A percentile compares a stretch with the other conserved stretches of the same genome.
phyloP scores from a whole-genome alignment of 2,329 filamentous ascomycete genomes.

The Balansia obtecta region DNA sequence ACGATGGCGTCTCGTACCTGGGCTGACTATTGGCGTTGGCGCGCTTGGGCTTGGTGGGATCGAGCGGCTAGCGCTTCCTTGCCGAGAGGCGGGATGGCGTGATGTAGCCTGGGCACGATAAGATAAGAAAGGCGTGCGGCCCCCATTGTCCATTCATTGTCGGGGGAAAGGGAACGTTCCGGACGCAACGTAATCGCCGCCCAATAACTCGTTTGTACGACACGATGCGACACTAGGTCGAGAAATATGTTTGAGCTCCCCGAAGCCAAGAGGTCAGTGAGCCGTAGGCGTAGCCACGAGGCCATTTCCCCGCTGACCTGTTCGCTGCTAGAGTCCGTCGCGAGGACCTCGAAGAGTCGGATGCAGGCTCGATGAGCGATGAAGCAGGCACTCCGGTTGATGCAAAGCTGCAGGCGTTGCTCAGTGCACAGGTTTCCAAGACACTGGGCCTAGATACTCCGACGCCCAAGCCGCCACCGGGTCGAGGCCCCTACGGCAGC shows the following conservation, averaged over 20 bases:
- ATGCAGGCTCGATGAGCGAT: slow-evolving; percentile 13
- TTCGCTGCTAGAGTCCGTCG: slow-evolving; percentile 35
- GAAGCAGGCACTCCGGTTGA: slow-evolving; percentile 21
- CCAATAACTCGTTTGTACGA: neutral
- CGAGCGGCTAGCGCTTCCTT: neutral
- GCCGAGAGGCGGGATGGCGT: neutral
- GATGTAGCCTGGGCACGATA: neutral
- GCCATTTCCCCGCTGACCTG: neutral
- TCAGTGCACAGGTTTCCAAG: slow-evolving; percentile 36
- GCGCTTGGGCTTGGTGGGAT: neutral
- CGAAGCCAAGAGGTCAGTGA: slow-evolving; percentile 19
- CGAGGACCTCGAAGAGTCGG: slow-evolving; percentile 35
- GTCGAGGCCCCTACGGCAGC: neutral
- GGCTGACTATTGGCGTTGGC: neutral
- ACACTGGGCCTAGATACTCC: slow-evolving; percentile 29
- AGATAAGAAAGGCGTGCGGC: neutral
- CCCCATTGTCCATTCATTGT: too few relatives aligned
- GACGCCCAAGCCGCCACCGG: neutral
- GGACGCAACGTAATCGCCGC: neutral
- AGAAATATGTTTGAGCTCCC: slow-evolving; percentile 18
- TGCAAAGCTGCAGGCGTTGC: slow-evolving; percentile 27
- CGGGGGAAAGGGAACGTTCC: too few relatives aligned
- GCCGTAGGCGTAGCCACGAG: too few relatives aligned
- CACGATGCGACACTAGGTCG: neutral
- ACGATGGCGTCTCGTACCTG: neutral